Conservation (phyloP, 2,329 filamentous ascomycete species). For the Balansia obtecta region DNA sequence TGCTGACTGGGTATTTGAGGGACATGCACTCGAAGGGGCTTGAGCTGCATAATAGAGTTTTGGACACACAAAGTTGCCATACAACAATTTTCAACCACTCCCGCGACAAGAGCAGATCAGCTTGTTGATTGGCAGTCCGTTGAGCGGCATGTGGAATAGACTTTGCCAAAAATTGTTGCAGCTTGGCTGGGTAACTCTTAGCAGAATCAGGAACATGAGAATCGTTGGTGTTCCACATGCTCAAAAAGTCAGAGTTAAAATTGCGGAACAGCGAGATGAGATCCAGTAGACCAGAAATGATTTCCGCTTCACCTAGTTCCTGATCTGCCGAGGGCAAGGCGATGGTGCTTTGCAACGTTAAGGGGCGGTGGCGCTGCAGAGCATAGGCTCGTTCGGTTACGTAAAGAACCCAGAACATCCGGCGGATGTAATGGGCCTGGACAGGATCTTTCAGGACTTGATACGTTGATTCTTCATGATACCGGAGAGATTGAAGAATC, state of each 20-base stretch:
- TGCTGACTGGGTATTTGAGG: constrained; percentile 12
- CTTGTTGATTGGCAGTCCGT: constrained; percentile 11
- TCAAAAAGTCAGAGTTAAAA: constrained; percentile 16
- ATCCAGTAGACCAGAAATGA: constrained; percentile 19
- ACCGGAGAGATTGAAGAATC: constrained; percentile 14
- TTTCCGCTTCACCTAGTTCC: constrained; percentile 13
- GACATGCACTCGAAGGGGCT: constrained; percentile 15
- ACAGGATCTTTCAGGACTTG: background rate
- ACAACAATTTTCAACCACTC: constrained; percentile 17
- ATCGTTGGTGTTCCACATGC: constrained; percentile 14
- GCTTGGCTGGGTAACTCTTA: constrained; percentile 1
- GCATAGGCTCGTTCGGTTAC: constrained; percentile 21
- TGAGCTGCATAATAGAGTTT: constrained; percentile 7
- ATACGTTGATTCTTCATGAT: constrained; percentile 19
- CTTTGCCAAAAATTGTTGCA: constrained; percentile 9
- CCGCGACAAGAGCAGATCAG: constrained; percentile 14
- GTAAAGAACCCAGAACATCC: constrained; percentile 19
- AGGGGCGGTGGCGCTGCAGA: constrained; percentile 17
- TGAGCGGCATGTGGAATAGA: constrained; percentile 6
- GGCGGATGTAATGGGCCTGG: constrained; percentile 11
- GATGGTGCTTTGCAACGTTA: constrained; percentile 14
- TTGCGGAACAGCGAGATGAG: constrained; percentile 15
- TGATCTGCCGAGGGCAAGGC: constrained; percentile 11
- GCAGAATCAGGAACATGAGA: background rate
- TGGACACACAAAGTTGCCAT: constrained; percentile 17